phyloP scores from a whole-genome alignment of 768 basidiomycete species.

The Lentinula edodes region DNA sequence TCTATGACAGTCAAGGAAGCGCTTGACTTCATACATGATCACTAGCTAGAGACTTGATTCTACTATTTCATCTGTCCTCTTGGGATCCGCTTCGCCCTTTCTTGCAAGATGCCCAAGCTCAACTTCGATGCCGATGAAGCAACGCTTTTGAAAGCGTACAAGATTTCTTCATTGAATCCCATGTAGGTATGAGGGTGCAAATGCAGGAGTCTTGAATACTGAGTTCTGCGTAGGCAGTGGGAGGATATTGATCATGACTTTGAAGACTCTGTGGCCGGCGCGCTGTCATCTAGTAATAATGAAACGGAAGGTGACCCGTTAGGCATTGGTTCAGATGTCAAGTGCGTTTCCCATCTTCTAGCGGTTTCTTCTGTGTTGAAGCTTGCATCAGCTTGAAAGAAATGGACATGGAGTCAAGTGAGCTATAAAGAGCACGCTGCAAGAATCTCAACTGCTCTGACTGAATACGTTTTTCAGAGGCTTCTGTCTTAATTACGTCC shows the following conservation, averaged over 20 bases:
- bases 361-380: slow-evolving; percentile 4
- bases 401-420: slow-evolving; percentile 77
- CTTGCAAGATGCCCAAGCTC: slow-evolving; percentile 45
- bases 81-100: not conserved
- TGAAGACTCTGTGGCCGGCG: slow-evolving; percentile 69
- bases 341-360: slow-evolving; percentile 35
- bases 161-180: slow-evolving; percentile 71
- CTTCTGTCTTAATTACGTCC: slow-evolving; percentile 78
- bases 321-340: slow-evolving; percentile 62
- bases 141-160: slow-evolving; percentile 81
- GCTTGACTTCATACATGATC: too few relatives aligned
- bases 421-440: slow-evolving; percentile 10
- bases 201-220: slow-evolving; percentile 7
- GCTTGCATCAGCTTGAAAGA: slow-evolving; percentile 44
- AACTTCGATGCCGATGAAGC: slow-evolving; percentile 77
- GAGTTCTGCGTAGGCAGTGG: slow-evolving; percentile 57
- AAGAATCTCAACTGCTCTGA: not conserved
- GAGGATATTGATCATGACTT: slow-evolving; percentile 85
- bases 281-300: slow-evolving; percentile 46
- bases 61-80: not conserved
- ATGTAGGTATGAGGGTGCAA: slow-evolving; percentile 41
- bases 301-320: slow-evolving; percentile 73
- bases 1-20: too few relatives aligned
- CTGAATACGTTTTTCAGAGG: slow-evolving; percentile 38
- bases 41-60: too few relatives aligned